These are phyloP conservation scores for Xylariaceae sp. DNA, from an alignment of 2,329 filamentous ascomycete genomes.

Conservation along the genomic window DNA sequence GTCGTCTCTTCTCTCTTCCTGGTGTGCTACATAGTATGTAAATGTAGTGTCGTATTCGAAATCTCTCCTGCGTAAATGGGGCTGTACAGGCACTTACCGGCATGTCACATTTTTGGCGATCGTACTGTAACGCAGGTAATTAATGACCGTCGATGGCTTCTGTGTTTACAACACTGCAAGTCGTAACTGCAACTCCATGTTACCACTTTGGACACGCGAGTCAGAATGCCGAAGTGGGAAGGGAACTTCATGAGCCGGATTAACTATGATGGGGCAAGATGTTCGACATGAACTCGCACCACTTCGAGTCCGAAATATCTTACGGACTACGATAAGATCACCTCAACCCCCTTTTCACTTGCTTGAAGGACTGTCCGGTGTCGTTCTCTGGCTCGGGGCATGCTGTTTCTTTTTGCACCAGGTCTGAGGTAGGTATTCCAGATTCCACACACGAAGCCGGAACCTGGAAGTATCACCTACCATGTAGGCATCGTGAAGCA, in stretches of 20 bases:
- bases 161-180: background rate
- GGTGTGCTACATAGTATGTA: constrained; percentile 4
- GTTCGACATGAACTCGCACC: no score
- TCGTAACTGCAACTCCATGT: background rate
- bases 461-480: background rate
- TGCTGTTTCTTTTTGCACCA: constrained; percentile 23
- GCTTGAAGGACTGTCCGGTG: background rate
- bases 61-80: background rate
- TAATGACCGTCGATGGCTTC: constrained; percentile 1
- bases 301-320: no score
- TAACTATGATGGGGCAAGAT: background rate
- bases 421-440: background rate
- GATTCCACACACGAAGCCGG: background rate
- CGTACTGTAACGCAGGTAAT: constrained; percentile 16
- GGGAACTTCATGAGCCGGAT: background rate
- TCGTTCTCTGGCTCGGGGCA: constrained; percentile 13
- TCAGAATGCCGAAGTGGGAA: background rate
- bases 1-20: background rate
- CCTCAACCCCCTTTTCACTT: background rate
- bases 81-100: background rate
- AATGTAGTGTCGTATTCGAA: constrained; percentile 12
- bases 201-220: background rate
- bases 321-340: no score
- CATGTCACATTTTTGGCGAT: constrained; percentile 23
- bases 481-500: background rate